Evolutionary conservation across 2,329 filamentous ascomycete genomes (phyloP).

Genomic region (Colletotrichum sojae): DNA sequence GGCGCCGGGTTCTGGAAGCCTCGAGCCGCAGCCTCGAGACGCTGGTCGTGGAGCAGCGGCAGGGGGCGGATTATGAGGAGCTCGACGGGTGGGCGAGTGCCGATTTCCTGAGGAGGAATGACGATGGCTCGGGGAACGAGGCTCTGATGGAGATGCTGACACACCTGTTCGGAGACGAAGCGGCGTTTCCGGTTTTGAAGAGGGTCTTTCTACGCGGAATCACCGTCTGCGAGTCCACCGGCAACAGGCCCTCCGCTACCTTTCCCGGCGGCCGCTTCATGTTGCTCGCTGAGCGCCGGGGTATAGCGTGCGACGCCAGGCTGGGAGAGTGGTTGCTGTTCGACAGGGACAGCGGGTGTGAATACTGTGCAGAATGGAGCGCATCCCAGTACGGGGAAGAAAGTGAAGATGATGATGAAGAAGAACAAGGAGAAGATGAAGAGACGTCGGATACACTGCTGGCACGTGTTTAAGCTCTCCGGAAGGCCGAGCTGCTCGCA

Average conservation of each 20-base stretch:
- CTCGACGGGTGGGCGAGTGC: neutral
- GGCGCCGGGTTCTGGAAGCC: neutral
- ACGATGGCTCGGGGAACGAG: neutral
- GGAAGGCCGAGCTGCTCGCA: no score
- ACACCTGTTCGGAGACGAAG: neutral
- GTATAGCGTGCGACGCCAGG: neutral
- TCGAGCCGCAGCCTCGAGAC: neutral
- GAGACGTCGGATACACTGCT: neutral
- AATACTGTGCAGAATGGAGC: neutral
- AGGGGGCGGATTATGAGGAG: neutral
- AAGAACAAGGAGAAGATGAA: neutral
- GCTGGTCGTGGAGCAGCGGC: neutral
- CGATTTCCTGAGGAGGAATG: neutral
- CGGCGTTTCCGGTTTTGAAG: neutral
- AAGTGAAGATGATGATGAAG: neutral
- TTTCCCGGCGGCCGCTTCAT: neutral
- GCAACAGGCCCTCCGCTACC: neutral
- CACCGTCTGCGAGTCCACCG: neutral
- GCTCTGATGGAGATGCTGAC: neutral
- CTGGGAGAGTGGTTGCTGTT: neutral
- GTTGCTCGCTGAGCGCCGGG: neutral
- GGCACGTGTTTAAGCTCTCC: neutral
- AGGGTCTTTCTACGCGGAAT: neutral
- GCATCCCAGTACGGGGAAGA: neutral
- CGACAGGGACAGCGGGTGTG: neutral